These are phyloP conservation scores for Candida loeiensis DNA, from an alignment of 805 yeast species.

Conservation along the genomic window DNA sequence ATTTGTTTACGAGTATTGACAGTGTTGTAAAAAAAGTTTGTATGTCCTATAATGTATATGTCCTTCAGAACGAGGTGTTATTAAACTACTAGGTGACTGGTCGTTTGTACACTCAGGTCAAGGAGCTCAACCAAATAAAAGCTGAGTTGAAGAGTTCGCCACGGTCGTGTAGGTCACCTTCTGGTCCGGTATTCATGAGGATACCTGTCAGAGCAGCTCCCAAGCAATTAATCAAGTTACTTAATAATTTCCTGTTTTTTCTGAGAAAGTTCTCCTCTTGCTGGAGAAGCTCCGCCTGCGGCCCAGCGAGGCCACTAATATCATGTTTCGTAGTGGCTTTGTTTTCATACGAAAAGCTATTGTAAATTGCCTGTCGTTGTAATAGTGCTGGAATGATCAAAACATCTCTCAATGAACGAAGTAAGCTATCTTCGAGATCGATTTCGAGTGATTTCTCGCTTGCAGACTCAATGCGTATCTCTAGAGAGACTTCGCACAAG, in stretches of 20 bases:
- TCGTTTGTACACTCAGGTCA: neutral
- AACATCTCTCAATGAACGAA: constrained; percentile 27
- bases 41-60: too few species aligned
- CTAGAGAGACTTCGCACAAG: constrained; percentile 14
- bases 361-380: constrained; percentile 13
- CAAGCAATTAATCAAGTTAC: constrained; percentile 18
- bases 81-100: neutral
- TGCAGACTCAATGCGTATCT: constrained; percentile 4
- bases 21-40: too few species aligned
- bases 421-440: constrained; percentile 25
- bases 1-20: neutral
- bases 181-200: constrained; percentile 16
- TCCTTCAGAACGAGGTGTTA: neutral
- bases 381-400: constrained; percentile 24
- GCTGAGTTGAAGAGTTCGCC: constrained; percentile 16
- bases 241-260: constrained; percentile 8
- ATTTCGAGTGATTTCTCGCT: constrained; percentile 11
- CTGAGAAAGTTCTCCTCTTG: constrained; percentile 11
- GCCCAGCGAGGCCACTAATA: neutral
- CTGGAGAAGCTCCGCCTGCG: neutral
- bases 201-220: constrained; percentile 18
- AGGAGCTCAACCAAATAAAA: constrained; percentile 20
- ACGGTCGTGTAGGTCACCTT: constrained; percentile 19
- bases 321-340: neutral
- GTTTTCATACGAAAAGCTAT: neutral